Conservation (phyloP, 2,329 filamentous ascomycete species). For the Fusarium papillatum region DNA sequence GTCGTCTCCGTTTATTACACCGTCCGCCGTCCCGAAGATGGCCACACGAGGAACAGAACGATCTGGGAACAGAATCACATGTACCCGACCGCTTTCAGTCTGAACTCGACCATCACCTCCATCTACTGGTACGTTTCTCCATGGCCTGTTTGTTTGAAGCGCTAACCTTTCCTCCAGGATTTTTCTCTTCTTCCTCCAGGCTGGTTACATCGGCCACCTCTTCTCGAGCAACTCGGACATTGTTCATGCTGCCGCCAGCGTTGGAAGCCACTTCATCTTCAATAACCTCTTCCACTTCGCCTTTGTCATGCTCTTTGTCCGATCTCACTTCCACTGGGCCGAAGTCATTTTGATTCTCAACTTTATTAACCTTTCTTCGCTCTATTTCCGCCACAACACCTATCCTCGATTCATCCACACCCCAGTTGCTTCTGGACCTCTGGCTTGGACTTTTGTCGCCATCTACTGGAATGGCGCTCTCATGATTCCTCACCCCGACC, state of each 20-base stretch:
- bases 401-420: constrained; percentile 83
- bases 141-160: neutral
- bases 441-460: constrained; percentile 88
- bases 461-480: constrained; percentile 93
- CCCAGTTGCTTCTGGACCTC: constrained; percentile 80
- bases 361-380: constrained; percentile 82
- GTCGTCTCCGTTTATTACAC: constrained; percentile 82
- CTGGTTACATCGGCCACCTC: constrained; percentile 81
- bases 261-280: constrained; percentile 87
- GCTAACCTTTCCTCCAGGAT: constrained; percentile 63
- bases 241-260: constrained; percentile 79
- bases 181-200: constrained; percentile 80
- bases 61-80: constrained; percentile 83
- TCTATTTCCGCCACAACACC: constrained; percentile 85
- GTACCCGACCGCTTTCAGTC: constrained; percentile 79
- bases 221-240: constrained; percentile 76
- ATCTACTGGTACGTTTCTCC: constrained; percentile 78
- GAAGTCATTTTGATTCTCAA: constrained; percentile 84
- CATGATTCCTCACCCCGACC: constrained; percentile 77
- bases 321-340: constrained; percentile 80
- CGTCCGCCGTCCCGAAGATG: constrained; percentile 73
- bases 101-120: constrained; percentile 74
- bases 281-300: constrained; percentile 88
- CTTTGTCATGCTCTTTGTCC: constrained; percentile 88
- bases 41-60: constrained; percentile 67